Percentiles rank a stretch among this genome's conserved stretches.
These are phyloP conservation scores for Raphanus raphanistrum DNA, from an alignment of 345 rosid genomes.

Conservation along the genomic window DNA sequence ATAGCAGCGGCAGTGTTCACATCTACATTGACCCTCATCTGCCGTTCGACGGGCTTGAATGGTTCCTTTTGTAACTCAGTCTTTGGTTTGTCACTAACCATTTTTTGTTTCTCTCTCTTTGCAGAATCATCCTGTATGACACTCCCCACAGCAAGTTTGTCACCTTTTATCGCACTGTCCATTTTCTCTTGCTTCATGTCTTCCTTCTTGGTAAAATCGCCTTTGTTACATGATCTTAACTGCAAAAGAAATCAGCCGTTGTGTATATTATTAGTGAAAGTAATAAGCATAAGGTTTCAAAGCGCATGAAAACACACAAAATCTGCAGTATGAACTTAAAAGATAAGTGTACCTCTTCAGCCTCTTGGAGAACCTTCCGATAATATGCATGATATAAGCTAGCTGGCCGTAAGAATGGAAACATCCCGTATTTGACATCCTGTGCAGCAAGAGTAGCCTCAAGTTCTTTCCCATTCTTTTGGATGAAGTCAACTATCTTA, in stretches of 20 bases:
- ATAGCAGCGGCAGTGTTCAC: constrained; percentile 57
- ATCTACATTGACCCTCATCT: constrained; percentile 52
- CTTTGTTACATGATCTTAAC: constrained; percentile 53
- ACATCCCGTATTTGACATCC: constrained; percentile 77
- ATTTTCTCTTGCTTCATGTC: constrained; percentile 50
- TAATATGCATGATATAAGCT: constrained; percentile 70
- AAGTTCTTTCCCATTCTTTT: constrained; percentile 79
- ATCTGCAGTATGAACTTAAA: not conserved
- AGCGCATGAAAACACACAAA: constrained; percentile 3
- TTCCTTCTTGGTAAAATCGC: constrained; percentile 45
- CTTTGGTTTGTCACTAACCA: constrained; percentile 68
- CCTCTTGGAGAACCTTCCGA: constrained; percentile 61
- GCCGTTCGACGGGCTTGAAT: constrained; percentile 52
- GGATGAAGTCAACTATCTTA: constrained; percentile 89
- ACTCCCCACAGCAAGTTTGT: constrained; percentile 42
- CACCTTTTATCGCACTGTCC: constrained; percentile 43
- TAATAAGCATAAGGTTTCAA: constrained; percentile 5
- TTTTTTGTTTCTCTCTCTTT: constrained; percentile 77
- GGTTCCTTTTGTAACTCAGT: constrained; percentile 57
- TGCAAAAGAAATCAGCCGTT: constrained; percentile 38
- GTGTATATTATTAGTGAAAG: not conserved
- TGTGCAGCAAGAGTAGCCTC: constrained; percentile 84
- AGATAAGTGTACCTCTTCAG: constrained; percentile 59
- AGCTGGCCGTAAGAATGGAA: constrained; percentile 77
- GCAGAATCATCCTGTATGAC: constrained; percentile 64